phyloP scores from a whole-genome alignment of 1,139 yeast genomes.

The Zhuliangozyma parablackwelliae region DNA sequence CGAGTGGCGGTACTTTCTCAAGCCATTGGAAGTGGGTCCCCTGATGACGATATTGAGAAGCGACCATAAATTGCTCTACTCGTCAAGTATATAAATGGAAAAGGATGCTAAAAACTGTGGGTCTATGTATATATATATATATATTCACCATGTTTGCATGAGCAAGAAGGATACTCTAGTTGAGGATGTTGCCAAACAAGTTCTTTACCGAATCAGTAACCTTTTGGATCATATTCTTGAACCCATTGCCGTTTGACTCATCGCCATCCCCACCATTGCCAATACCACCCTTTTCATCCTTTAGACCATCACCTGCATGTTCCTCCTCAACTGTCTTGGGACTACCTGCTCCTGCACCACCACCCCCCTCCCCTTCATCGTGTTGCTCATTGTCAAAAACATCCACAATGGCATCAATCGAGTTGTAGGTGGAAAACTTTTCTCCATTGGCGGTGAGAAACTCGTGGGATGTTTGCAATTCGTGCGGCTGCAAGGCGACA shows the following conservation, averaged over 20 bases:
- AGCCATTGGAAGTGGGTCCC: conserved; percentile 15
- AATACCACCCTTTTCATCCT: conserved; percentile 2
- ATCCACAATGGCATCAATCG: conserved; percentile 20
- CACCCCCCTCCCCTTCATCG: conserved; percentile 3
- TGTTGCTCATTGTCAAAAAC: conserved; percentile 7
- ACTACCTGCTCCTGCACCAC: neutral
- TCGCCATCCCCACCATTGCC: conserved; percentile 1
- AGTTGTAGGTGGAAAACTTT: conserved; percentile 14
- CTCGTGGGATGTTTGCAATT: conserved; percentile 31
- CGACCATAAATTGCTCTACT: conserved; percentile 9
- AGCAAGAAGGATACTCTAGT: neutral
- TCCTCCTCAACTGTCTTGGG: neutral
- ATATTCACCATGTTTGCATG: too few relatives aligned
- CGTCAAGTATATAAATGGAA: conserved; percentile 1
- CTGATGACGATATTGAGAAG: conserved; percentile 17
- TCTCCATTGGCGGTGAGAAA: conserved; percentile 38
- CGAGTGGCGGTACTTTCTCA: conserved; percentile 29
- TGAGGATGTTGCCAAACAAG: conserved; percentile 9
- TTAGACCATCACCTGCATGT: neutral
- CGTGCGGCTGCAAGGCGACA: conserved; percentile 37
- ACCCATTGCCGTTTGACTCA: conserved; percentile 1
- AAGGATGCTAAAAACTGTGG: too few relatives aligned
- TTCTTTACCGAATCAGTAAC: conserved; percentile 10
- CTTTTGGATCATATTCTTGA: conserved; percentile 8
- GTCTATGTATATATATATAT: too few relatives aligned